phyloP scores from a whole-genome alignment of 164 flowering plant genomes.

The Echeveria elegans region DNA sequence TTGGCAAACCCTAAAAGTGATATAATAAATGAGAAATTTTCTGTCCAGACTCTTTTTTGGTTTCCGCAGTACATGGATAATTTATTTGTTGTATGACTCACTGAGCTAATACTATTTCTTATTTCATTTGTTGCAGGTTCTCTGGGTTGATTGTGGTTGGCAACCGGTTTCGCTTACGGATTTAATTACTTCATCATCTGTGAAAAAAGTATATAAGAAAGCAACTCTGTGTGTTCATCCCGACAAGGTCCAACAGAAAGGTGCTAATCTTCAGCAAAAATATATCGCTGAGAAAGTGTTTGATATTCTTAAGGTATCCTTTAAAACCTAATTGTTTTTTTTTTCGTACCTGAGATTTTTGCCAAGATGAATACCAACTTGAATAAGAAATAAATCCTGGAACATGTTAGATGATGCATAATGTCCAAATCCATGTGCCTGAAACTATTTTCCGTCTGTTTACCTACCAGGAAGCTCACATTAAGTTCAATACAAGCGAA shows the following conservation, averaged over 20 bases:
- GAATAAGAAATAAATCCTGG: neutral
- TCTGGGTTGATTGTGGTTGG: slow-evolving; percentile 93
- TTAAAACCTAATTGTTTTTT: neutral
- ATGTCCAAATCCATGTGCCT: neutral
- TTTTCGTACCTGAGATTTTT: neutral
- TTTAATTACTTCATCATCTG: slow-evolving; percentile 64
- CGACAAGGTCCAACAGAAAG: slow-evolving; percentile 96
- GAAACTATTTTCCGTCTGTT: neutral
- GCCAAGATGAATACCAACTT: neutral
- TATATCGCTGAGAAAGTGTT: slow-evolving; percentile 90
- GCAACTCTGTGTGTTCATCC: slow-evolving; percentile 86
- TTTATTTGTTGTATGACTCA: neutral
- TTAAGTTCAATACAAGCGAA: slow-evolving; percentile 71
- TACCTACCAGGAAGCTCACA: slow-evolving; percentile 72
- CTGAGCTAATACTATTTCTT: slow-evolving; percentile 7
- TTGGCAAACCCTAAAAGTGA: neutral
- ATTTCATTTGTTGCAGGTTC: slow-evolving; percentile 44
- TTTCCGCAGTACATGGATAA: neutral
- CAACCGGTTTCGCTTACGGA: slow-evolving; percentile 79
- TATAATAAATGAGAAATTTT: no score
- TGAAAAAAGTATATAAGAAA: slow-evolving; percentile 75
- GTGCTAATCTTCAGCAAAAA: slow-evolving; percentile 74
- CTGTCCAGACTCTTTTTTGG: neutral
- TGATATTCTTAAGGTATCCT: slow-evolving; percentile 75
- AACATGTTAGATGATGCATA: neutral